Evolutionary conservation across 148 eudicot species (phyloP), one percentile per base, ranked within the genome.

Genomic region (Rhododendron ferrugineum): DNA sequence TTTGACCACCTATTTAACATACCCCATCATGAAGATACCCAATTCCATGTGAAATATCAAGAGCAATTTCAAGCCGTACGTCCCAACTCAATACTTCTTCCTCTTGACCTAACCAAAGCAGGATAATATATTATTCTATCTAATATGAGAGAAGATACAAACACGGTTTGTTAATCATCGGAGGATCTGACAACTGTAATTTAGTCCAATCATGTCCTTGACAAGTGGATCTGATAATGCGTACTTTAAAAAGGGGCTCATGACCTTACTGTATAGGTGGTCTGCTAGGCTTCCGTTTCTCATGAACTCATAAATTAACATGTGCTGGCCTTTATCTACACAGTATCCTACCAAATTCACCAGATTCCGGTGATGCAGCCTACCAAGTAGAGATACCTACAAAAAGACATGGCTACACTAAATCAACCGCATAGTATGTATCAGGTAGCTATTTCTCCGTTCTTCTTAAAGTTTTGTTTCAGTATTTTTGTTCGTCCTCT

Each of bases 21-120:
- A 97, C 99, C 92, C 99, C 99, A 78, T 97, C 99, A 85, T 97
- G 99, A 88, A 97, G 99, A 90, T 97, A 97, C 80, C 92, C 98
- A 83, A 97, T 93, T 82, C 99, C 99, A 86, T 97, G 98, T 49
- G 99, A 97, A 83, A 97, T 89, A 86, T 97, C 99, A 26, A 94
- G 96, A 78, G 96, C 98, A 70, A 94, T 94, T 92, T 95, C 94
- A 82, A 97, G 91, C 83, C 99, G 89, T 83, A 92, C 96, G 50
- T 97, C 95, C 99, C 99, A 97, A 85, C 89, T 94, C 90, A 97
- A 87, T 36, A 85, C 86, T 79, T 84, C 91, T 68, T 92, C 93
- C 75, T 83, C 89, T 85, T 91, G 91, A 89, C 88, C 98, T 97
- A 84, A 34, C 70, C 46, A 47, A 81, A 78, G 36, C 70, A 82